Percentiles rank a stretch among this genome's conserved stretches.
Conservation (phyloP, 139 green algal genomes). For the Volvox reticuliferus region DNA sequence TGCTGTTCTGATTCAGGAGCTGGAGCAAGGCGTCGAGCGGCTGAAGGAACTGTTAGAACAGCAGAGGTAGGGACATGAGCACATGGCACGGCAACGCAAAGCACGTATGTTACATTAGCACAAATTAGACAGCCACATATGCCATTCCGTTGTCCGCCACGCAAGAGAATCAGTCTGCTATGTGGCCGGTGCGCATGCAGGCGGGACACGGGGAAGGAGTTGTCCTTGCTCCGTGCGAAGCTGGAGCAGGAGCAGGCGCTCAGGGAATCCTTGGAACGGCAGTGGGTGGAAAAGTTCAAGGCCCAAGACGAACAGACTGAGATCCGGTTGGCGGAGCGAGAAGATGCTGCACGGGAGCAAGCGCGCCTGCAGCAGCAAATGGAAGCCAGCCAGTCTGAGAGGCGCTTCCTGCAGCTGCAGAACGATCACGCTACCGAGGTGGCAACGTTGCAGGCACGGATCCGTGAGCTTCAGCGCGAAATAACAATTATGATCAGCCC, state of each 20-base stretch:
- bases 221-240: neutral
- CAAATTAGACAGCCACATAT: too few species aligned
- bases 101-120: too few species aligned
- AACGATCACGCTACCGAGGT: neutral
- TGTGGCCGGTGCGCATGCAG: neutral
- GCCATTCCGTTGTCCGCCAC: too few species aligned
- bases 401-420: neutral
- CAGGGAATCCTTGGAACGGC: neutral
- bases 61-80: neutral
- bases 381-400: neutral
- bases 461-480: slow-evolving; percentile 8
- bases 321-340: slow-evolving; percentile 10
- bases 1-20: slow-evolving; percentile 12
- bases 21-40: slow-evolving; percentile 17
- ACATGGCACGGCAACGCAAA: too few species aligned
- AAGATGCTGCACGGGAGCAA: neutral
- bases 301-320: neutral
- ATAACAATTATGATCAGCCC: neutral
- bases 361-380: slow-evolving; percentile 2
- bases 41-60: slow-evolving; percentile 23
- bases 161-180: too few species aligned
- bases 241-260: slow-evolving; percentile 7
- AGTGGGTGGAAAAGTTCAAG: neutral
- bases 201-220: neutral
- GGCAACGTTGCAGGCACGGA: neutral